Evolutionary conservation across 1,284 basidiomycete genomes (phyloP), one percentile per base, ranked within the genome.

Genomic region (Ustilago shanxiensis): DNA sequence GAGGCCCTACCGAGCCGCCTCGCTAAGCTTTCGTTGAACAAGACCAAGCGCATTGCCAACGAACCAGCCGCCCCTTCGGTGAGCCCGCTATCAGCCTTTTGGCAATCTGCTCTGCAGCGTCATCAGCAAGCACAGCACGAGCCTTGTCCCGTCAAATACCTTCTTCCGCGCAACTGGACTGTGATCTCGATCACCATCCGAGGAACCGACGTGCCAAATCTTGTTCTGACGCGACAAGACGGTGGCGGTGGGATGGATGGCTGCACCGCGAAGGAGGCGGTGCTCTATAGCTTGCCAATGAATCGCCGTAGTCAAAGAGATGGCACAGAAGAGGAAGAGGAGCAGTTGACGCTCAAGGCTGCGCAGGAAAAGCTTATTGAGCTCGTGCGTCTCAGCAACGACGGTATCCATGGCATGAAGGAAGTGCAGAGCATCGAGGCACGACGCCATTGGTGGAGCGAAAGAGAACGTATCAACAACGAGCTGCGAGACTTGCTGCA

Each of bases 101-200:
- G 68, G 68, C 68, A 72, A 47, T 70, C 66, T 22, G 61, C 68
- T 18, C 58, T 64, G n/a, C 52, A 63, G 7, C 72, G 76, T 35
- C 68, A 71, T 56, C 66, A 74, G 54, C 62, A 71, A 45, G 57
- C 68, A 20, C 65, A 71, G 28, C 56, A 68, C 35, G 67, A 74
- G 44, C 28, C 65, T 20, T 65, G 24, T 16, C 33, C 60, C 10
- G 20, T 35, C 31, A 61, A 58, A 53, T 37, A 64, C 14, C 39
- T 71, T 88, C 87, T 98, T 1, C 95, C 96, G 0, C 73, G 85
- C 3, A 89, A 92, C 71, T 98, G 96, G 95, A 93, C 91, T 5
- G 90, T 95, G 11, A 88, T 98, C 60, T 93, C 92, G 70, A 91
- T 99, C 77, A 67, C 71, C n/a, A 57, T 67, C 28, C 49, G 68